A percentile compares a stretch with the other conserved stretches of the same genome.
Evolutionary conservation across 768 basidiomycete species (phyloP).

Genomic region (Chalciporus sphaerocephalus): DNA sequence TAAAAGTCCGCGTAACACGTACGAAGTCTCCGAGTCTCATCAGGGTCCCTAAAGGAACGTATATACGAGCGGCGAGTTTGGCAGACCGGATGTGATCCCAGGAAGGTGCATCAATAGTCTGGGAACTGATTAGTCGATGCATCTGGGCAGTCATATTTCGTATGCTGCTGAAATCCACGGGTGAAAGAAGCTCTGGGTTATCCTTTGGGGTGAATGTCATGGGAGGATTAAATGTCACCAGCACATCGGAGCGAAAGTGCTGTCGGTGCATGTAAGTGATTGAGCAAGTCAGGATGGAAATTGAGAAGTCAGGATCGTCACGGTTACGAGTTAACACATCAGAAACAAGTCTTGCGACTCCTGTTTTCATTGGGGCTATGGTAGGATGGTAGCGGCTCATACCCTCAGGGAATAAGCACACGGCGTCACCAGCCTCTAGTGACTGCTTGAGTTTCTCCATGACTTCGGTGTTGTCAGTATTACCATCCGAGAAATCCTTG

Average conservation of each 20-base stretch:
- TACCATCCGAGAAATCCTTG: slow-evolving; percentile 58
- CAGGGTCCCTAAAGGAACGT: slow-evolving; percentile 80
- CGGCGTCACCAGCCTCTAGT: slow-evolving; percentile 69
- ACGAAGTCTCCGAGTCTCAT: slow-evolving; percentile 86
- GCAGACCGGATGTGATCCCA: slow-evolving; percentile 75
- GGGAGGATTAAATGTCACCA: slow-evolving; percentile 77
- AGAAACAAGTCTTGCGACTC: slow-evolving; percentile 79
- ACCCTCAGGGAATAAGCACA: slow-evolving; percentile 85
- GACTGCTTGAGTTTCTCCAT: slow-evolving; percentile 74
- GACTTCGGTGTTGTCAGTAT: slow-evolving; percentile 59
- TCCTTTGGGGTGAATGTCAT: slow-evolving; percentile 64
- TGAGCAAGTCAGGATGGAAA: slow-evolving; percentile 72
- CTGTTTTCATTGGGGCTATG: slow-evolving; percentile 86
- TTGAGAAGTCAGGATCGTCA: slow-evolving; percentile 62
- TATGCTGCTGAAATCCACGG: slow-evolving; percentile 59
- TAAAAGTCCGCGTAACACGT: slow-evolving; percentile 66
- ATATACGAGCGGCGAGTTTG: slow-evolving; percentile 75
- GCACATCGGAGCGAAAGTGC: slow-evolving; percentile 83
- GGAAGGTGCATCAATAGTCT: slow-evolving; percentile 79
- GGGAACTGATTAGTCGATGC: slow-evolving; percentile 65
- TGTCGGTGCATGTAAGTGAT: slow-evolving; percentile 86
- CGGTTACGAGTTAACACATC: slow-evolving; percentile 70
- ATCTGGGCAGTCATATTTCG: slow-evolving; percentile 57
- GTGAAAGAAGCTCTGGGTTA: slow-evolving; percentile 67
- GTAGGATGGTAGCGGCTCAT: slow-evolving; percentile 80